Conservation (phyloP, 148 eudicot genomes). For the Vaccinium darrowii region DNA sequence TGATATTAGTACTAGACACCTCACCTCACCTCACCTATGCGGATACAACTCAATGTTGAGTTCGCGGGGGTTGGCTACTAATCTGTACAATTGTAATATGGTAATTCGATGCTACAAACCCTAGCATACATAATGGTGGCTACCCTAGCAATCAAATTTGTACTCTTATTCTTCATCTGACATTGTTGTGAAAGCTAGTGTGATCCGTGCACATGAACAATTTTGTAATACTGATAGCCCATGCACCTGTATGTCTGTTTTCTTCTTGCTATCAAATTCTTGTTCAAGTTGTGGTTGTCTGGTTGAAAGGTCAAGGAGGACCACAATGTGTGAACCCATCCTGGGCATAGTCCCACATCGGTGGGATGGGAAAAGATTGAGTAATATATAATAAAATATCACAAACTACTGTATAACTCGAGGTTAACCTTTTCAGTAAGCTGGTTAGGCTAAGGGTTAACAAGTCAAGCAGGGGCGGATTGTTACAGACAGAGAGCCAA, state of each 20-base stretch:
- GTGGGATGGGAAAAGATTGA: too few species aligned
- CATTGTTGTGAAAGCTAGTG: background rate
- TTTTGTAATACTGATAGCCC: background rate
- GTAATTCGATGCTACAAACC: background rate
- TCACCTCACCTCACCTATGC: too few species aligned
- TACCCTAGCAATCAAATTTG: background rate
- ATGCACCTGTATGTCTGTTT: background rate
- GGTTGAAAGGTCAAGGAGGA: background rate
- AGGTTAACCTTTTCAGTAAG: too few species aligned
- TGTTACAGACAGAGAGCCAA: background rate
- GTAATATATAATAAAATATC: too few species aligned
- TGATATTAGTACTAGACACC: background rate
- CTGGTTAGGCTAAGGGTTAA: too few species aligned
- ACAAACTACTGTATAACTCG: too few species aligned
- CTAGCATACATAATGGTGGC: background rate
- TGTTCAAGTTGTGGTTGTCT: background rate
- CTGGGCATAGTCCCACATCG: too few species aligned
- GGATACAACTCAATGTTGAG: background rate
- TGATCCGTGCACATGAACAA: background rate
- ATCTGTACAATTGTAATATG: background rate
- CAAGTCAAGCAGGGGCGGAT: too few species aligned
- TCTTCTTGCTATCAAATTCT: background rate
- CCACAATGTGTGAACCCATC: background rate
- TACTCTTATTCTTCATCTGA: background rate
- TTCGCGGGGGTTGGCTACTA: background rate